These are phyloP conservation scores for Xylariaceae sp. DNA, from an alignment of 2,329 filamentous ascomycete species.

Conservation along the genomic window DNA sequence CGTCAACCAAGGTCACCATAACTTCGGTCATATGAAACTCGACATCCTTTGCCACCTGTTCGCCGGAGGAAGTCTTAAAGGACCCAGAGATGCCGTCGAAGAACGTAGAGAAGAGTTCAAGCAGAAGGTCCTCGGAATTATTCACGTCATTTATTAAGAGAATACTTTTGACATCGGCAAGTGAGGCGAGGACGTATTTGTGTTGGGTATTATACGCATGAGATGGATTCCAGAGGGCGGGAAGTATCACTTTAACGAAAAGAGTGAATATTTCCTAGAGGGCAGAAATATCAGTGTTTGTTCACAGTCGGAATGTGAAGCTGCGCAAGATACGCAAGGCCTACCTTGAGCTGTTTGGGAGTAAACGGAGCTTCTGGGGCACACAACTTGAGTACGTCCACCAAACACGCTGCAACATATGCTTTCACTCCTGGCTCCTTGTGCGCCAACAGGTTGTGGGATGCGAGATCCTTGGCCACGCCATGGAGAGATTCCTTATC, in stretches of 20 bases:
- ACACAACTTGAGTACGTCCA: slow-evolving; percentile 88
- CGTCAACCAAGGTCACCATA: slow-evolving; percentile 80
- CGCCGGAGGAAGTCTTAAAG: slow-evolving; percentile 68
- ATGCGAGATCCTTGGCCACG: slow-evolving; percentile 80
- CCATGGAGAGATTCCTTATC: slow-evolving; percentile 78
- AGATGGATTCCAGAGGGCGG: slow-evolving; percentile 77
- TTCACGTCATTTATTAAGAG: slow-evolving; percentile 85
- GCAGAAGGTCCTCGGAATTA: slow-evolving; percentile 71
- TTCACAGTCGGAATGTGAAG: background rate
- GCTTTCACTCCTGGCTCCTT: slow-evolving; percentile 93
- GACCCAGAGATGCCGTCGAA: slow-evolving; percentile 88
- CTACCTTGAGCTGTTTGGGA: slow-evolving; percentile 80
- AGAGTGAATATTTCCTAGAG: slow-evolving; percentile 84
- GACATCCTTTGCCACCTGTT: slow-evolving; percentile 86
- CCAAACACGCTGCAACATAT: slow-evolving; percentile 81
- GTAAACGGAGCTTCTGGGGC: slow-evolving; percentile 95
- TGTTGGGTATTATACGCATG: slow-evolving; percentile 92
- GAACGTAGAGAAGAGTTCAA: slow-evolving; percentile 78
- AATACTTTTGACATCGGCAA: slow-evolving; percentile 92
- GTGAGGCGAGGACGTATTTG: slow-evolving; percentile 81
- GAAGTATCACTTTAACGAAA: slow-evolving; percentile 78
- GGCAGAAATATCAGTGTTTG: slow-evolving; percentile 25
- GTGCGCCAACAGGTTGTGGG: slow-evolving; percentile 77
- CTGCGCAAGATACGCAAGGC: slow-evolving; percentile 23
- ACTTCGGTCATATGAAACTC: slow-evolving; percentile 88